Percentiles rank a stretch among this genome's conserved stretches.
These are phyloP conservation scores for Paramecium primaurelia DNA, from an alignment of 73 alveolate genomes.

Conservation along the genomic window DNA sequence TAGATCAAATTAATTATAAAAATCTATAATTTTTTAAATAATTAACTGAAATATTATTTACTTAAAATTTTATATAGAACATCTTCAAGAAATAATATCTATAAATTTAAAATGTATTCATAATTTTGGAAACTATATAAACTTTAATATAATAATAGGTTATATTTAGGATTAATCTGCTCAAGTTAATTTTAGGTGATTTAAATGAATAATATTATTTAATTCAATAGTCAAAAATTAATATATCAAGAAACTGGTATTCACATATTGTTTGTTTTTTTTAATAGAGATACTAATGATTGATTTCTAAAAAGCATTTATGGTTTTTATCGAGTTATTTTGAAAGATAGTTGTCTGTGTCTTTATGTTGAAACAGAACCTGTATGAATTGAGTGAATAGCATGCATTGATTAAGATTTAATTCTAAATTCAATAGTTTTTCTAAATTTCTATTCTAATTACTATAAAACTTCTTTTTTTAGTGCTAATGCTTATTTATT, in stretches of 20 bases:
- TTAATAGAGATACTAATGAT: background rate
- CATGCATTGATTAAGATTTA: background rate
- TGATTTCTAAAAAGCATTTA: background rate
- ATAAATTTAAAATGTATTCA: background rate
- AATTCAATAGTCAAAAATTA: background rate
- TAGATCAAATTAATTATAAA: too few species aligned
- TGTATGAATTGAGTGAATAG: background rate
- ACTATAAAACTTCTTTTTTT: background rate
- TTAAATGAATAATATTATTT: background rate
- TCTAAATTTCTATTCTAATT: background rate
- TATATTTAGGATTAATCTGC: background rate
- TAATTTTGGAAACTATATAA: background rate
- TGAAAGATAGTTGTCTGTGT: background rate
- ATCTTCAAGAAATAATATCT: too few species aligned
- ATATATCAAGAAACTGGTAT: background rate
- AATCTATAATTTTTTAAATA: too few species aligned
- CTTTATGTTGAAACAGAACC: slow-evolving; percentile 6
- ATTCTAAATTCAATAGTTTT: background rate
- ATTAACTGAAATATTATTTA: too few species aligned
- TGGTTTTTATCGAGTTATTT: background rate
- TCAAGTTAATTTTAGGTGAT: background rate
- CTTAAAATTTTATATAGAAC: too few species aligned
- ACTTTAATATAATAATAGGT: background rate
- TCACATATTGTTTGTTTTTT: background rate
- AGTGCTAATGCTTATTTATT: background rate